These are phyloP conservation scores for Helichrysum umbraculigerum DNA, from an alignment of 129 eudicot species.

Conservation along the genomic window DNA sequence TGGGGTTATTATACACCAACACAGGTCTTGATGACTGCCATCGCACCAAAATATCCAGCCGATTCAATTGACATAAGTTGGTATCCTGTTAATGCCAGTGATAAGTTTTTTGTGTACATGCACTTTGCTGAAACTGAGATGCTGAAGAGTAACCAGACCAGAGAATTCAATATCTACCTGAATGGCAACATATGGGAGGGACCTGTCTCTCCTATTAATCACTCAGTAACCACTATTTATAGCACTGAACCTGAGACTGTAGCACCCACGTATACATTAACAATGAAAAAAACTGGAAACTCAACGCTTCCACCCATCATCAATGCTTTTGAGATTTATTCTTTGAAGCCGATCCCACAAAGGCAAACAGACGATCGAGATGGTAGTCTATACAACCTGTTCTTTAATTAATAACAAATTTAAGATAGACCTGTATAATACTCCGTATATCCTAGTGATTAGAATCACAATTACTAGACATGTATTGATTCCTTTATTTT, in stretches of 20 bases:
- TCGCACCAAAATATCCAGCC: not conserved
- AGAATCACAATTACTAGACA: not conserved
- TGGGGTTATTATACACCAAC: no score
- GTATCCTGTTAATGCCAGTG: slow-evolving; percentile 4
- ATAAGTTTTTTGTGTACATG: slow-evolving; percentile 16
- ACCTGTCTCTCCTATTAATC: slow-evolving; percentile 25
- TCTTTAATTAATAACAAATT: not conserved
- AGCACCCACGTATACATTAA: slow-evolving; percentile 18
- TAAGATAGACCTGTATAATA: no score
- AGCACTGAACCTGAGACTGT: not conserved
- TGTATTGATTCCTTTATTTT: not conserved
- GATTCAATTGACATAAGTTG: not conserved
- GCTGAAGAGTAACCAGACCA: slow-evolving; percentile 12
- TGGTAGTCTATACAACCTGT: slow-evolving; percentile 27
- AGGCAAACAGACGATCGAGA: slow-evolving; percentile 36
- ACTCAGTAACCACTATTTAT: not conserved
- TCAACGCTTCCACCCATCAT: slow-evolving; percentile 56
- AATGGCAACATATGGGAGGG: slow-evolving; percentile 30
- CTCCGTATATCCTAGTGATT: not conserved
- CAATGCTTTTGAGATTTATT: slow-evolving; percentile 49
- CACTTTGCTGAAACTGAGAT: slow-evolving; percentile 30
- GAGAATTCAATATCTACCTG: slow-evolving; percentile 39
- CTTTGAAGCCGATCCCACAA: slow-evolving; percentile 21
- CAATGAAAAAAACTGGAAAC: slow-evolving; percentile 23
- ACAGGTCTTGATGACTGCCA: slow-evolving; percentile 34